Conservation (phyloP, 805 yeast species). For the Metschnikowia baotianmanensis region DNA sequence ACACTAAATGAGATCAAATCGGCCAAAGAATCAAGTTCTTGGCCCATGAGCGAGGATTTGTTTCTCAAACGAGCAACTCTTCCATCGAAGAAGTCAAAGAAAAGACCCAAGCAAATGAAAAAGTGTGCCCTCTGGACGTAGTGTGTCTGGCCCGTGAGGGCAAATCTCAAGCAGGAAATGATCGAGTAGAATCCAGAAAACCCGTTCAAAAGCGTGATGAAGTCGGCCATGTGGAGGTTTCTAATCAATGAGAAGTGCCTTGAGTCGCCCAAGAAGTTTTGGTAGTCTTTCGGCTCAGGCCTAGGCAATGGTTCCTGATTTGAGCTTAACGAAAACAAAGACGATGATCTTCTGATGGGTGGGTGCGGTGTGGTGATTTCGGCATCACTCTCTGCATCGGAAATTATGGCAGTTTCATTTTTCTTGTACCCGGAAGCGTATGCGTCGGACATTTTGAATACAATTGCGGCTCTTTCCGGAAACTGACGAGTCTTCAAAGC, state of each 20-base stretch:
- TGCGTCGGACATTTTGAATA: constrained; percentile 5
- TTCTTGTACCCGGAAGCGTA: constrained; percentile 25
- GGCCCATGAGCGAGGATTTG: constrained; percentile 92
- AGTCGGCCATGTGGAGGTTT: constrained; percentile 92
- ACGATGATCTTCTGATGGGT: constrained; percentile 50
- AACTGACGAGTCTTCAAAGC: not conserved
- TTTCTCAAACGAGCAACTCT: constrained; percentile 93
- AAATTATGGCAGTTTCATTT: constrained; percentile 35
- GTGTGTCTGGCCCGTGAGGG: constrained; percentile 64
- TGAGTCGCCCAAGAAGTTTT: constrained; percentile 75
- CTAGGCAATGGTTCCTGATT: constrained; percentile 64
- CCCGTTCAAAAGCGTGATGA: constrained; percentile 91
- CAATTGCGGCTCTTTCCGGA: not conserved
- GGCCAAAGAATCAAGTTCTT: constrained; percentile 94
- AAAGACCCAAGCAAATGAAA: constrained; percentile 85
- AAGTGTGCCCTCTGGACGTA: constrained; percentile 86
- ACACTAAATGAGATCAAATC: constrained; percentile 94
- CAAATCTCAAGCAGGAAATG: constrained; percentile 78
- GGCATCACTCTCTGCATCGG: constrained; percentile 36
- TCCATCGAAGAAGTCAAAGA: constrained; percentile 96
- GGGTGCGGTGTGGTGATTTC: constrained; percentile 24
- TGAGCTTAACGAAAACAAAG: constrained; percentile 51
- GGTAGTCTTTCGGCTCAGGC: constrained; percentile 74
- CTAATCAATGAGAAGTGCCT: constrained; percentile 85
- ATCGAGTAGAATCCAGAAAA: constrained; percentile 91